Evolutionary conservation across 208 protist genomes (phyloP).

Genomic region (Vickermania spadyakhi): DNA sequence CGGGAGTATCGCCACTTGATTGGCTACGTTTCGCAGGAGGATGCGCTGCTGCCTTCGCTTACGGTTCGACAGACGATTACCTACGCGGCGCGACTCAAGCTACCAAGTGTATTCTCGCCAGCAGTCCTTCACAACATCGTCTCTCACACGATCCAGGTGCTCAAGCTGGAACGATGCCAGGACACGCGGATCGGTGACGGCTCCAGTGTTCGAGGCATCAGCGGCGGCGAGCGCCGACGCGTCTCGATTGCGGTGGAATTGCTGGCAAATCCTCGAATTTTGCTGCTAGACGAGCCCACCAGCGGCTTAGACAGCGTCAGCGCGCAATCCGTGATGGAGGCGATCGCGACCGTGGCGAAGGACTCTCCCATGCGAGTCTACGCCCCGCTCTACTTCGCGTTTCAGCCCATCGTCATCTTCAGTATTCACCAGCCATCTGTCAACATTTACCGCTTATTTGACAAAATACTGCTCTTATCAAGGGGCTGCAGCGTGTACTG

Average conservation of each 20-base stretch:
- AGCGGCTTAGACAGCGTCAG: slow-evolving; percentile 83
- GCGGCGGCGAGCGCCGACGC: slow-evolving; percentile 85
- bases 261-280: slow-evolving; percentile 82
- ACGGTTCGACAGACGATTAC: slow-evolving; percentile 83
- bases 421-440: slow-evolving; percentile 89
- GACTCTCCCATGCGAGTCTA: slow-evolving; percentile 73
- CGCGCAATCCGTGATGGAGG: slow-evolving; percentile 73
- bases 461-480: slow-evolving; percentile 81
- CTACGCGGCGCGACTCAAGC: slow-evolving; percentile 85
- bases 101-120: slow-evolving; percentile 69
- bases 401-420: slow-evolving; percentile 85
- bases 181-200: slow-evolving; percentile 74
- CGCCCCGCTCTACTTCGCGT: slow-evolving; percentile 81
- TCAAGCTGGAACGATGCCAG: slow-evolving; percentile 69
- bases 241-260: slow-evolving; percentile 90
- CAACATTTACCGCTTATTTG: slow-evolving; percentile 84
- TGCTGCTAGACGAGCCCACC: slow-evolving; percentile 90
- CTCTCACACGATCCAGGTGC: slow-evolving; percentile 36
- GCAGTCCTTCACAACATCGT: slow-evolving; percentile 64
- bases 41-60: slow-evolving; percentile 78
- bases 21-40: slow-evolving; percentile 90
- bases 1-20: slow-evolving; percentile 74
- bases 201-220: slow-evolving; percentile 62
- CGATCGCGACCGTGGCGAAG: slow-evolving; percentile 70
- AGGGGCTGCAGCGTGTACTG: slow-evolving; percentile 78